phyloP scores from a whole-genome alignment of 169 alveolate genomes.

The Plasmodium coatneyi region DNA sequence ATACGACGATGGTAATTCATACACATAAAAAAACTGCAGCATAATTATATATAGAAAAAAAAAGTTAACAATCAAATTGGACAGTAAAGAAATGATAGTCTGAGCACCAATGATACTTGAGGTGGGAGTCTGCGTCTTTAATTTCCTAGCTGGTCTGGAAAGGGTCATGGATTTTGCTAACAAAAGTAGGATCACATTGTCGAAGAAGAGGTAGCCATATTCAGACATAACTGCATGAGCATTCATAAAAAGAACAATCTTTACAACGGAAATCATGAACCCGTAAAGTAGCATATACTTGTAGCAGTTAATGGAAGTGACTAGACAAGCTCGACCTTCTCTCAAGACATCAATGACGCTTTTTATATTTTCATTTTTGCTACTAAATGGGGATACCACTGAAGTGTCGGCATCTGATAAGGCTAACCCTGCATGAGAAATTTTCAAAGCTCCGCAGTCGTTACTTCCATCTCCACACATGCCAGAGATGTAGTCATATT shows the following conservation, averaged over 20 bases:
- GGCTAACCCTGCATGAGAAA: slow-evolving; percentile 94
- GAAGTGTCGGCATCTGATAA: slow-evolving; percentile 90
- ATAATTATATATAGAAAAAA: slow-evolving; percentile 75
- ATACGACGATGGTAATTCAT: slow-evolving; percentile 78
- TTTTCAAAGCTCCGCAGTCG: slow-evolving; percentile 94
- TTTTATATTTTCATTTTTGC: slow-evolving; percentile 86
- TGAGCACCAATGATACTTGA: slow-evolving; percentile 89
- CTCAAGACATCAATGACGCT: slow-evolving; percentile 88
- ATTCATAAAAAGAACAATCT: slow-evolving; percentile 83
- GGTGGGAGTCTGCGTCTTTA: slow-evolving; percentile 89
- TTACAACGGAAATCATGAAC: slow-evolving; percentile 88
- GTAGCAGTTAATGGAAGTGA: slow-evolving; percentile 91
- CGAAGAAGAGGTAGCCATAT: slow-evolving; percentile 87
- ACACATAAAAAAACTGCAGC: slow-evolving; percentile 68
- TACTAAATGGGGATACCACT: slow-evolving; percentile 92
- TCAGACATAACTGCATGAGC: slow-evolving; percentile 89
- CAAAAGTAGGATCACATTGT: slow-evolving; percentile 82
- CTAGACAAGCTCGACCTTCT: slow-evolving; percentile 93
- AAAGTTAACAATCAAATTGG: slow-evolving; percentile 81
- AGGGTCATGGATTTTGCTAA: slow-evolving; percentile 87
- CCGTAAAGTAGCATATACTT: slow-evolving; percentile 92
- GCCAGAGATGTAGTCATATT: slow-evolving; percentile 88
- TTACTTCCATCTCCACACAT: slow-evolving; percentile 97
- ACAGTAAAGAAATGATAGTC: slow-evolving; percentile 84
- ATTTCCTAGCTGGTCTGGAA: slow-evolving; percentile 82